A percentile compares a stretch with the other conserved stretches of the same genome.
Evolutionary conservation across 2,329 filamentous ascomycete genomes (phyloP).

Genomic region (Coleophoma cylindrospora): DNA sequence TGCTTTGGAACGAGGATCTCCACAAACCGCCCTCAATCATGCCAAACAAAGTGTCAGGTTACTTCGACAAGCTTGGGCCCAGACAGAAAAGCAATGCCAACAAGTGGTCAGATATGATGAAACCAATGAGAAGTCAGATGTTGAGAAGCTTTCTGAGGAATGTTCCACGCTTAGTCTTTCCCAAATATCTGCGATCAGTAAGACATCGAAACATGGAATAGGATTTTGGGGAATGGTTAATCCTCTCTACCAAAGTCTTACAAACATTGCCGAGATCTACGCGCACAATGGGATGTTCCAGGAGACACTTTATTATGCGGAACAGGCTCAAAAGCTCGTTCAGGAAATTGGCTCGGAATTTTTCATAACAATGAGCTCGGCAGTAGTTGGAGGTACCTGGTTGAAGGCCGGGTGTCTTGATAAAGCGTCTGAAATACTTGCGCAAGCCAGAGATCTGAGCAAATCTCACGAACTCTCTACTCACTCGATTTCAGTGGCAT

Average conservation of each 20-base stretch:
- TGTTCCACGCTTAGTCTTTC: conserved; percentile 29
- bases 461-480: conserved; percentile 38
- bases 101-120: conserved; percentile 2
- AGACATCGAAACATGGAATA: conserved; percentile 32
- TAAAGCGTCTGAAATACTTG: conserved; percentile 50
- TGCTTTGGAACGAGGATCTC: conserved; percentile 39
- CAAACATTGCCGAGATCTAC: conserved; percentile 73
- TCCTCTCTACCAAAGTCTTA: conserved; percentile 65
- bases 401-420: conserved; percentile 53
- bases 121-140: conserved; percentile 5
- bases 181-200: conserved; percentile 34
- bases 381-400: conserved; percentile 50
- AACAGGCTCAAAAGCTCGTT: conserved; percentile 77
- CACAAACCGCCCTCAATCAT: conserved; percentile 51
- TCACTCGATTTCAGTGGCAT: conserved; percentile 43
- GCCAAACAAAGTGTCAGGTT: conserved; percentile 52
- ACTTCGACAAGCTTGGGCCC: conserved; percentile 32
- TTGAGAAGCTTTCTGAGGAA: conserved; percentile 24
- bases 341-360: conserved; percentile 19
- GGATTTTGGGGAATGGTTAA: conserved; percentile 77
- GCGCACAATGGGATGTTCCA: conserved; percentile 81
- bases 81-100: conserved; percentile 22
- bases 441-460: conserved; percentile 47
- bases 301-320: conserved; percentile 82
- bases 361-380: conserved; percentile 47